These are phyloP conservation scores for Ganoderma lucidum DNA, from an alignment of 1,284 basidiomycete species.

Conservation along the genomic window DNA sequence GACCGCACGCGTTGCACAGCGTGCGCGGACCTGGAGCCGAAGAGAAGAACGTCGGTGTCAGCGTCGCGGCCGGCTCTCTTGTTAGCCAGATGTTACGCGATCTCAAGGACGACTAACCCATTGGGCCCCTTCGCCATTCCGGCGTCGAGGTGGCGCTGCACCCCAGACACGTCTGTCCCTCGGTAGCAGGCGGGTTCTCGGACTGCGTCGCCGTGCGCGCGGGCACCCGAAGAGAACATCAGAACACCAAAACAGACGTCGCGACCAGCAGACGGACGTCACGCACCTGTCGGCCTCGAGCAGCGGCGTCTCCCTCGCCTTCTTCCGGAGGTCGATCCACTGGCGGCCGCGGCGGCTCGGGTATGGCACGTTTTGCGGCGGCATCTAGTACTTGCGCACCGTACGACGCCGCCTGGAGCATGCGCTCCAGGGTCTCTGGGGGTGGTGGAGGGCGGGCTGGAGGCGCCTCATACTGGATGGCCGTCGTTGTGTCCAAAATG, in stretches of 20 bases:
- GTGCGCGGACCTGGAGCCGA: constrained; percentile 66
- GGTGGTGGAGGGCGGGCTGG: constrained; percentile 40
- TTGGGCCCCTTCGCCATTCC: constrained; percentile 81
- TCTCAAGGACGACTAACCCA: constrained; percentile 58
- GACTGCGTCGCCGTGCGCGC: constrained; percentile 12
- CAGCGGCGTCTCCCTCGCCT: constrained; percentile 21
- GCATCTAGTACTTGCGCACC: constrained; percentile 61
- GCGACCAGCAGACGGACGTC: constrained; percentile 1
- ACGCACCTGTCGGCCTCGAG: constrained; percentile 33
- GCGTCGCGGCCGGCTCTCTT: constrained; percentile 7
- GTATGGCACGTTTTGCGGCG: constrained; percentile 39
- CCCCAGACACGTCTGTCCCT: constrained; percentile 77
- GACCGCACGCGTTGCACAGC: constrained; percentile 79
- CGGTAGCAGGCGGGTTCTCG: constrained; percentile 56
- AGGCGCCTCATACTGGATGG: constrained; percentile 40
- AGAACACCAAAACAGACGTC: constrained; percentile 3
- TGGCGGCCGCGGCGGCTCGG: constrained; percentile 30
- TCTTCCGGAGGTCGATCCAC: constrained; percentile 30
- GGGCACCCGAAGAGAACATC: constrained; percentile 11
- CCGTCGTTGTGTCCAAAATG: constrained; percentile 49
- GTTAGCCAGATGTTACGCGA: constrained; percentile 53
- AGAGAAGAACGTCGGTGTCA: constrained; percentile 3
- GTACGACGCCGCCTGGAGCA: constrained; percentile 58
- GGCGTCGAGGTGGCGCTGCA: constrained; percentile 85
- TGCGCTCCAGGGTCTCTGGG: constrained; percentile 52